These are phyloP conservation scores for Calonectria crousiana DNA, from an alignment of 2,329 filamentous ascomycete genomes.

Conservation along the genomic window DNA sequence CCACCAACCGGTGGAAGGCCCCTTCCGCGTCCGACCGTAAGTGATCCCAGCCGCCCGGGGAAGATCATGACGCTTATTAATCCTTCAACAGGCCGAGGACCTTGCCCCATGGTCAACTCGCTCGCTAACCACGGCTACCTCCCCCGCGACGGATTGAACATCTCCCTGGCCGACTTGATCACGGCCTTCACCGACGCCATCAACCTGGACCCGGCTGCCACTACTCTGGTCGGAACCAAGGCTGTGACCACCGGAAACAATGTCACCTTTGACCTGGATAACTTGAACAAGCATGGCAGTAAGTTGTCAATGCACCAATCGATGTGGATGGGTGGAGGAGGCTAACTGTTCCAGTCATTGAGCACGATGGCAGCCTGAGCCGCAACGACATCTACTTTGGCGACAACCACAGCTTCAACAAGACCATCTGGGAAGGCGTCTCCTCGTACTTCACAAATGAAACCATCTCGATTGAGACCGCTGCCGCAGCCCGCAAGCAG, in stretches of 20 bases:
- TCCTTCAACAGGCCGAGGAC: constrained; percentile 17
- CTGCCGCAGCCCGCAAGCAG: constrained; percentile 35
- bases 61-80: constrained; percentile 7
- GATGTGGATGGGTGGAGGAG: accelerated
- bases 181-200: constrained; percentile 36
- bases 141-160: constrained; percentile 16
- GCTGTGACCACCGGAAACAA: constrained; percentile 35
- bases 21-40: constrained; percentile 31
- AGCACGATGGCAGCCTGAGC: constrained; percentile 41
- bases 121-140: constrained; percentile 22
- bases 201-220: constrained; percentile 40
- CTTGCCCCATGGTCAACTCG: constrained; percentile 22
- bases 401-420: constrained; percentile 40
- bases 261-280: constrained; percentile 37
- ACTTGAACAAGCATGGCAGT: constrained; percentile 36
- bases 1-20: constrained; percentile 30
- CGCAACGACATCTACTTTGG: constrained; percentile 37
- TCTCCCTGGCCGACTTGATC: constrained; percentile 16
- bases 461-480: constrained; percentile 38
- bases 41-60: not conserved
- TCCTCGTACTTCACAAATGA: constrained; percentile 33
- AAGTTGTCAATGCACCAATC: not conserved
- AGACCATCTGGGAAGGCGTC: constrained; percentile 35
- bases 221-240: constrained; percentile 35
- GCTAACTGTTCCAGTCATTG: constrained; percentile 29